A percentile compares a stretch with the other conserved stretches of the same genome.
phyloP scores from a whole-genome alignment of 176 grass and related monocot genomes.

The Oryza officinalis region DNA sequence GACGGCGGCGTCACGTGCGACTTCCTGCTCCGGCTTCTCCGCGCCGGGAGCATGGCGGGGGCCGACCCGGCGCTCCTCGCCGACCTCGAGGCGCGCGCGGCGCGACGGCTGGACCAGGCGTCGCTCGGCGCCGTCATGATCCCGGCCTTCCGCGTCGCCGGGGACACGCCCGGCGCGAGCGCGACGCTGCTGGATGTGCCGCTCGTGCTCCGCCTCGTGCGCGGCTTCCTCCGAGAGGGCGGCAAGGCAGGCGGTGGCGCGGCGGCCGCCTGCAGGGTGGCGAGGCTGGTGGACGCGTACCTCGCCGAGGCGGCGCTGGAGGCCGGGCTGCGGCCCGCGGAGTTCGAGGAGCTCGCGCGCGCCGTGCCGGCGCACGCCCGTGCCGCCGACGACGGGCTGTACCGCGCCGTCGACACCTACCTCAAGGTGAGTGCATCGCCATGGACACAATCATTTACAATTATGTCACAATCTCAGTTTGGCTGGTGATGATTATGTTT shows the following conservation, averaged over 20 bases:
- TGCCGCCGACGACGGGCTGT: conserved; percentile 69
- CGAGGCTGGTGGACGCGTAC: conserved; percentile 80
- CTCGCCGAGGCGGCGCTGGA: conserved; percentile 80
- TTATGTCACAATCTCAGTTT: background rate
- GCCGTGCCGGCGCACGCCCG: conserved; percentile 66
- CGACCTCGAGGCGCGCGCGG: conserved; percentile 74
- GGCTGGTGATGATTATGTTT: background rate
- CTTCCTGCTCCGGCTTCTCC: conserved; percentile 68
- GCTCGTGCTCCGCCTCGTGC: conserved; percentile 69
- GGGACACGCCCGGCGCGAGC: background rate
- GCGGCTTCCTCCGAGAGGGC: conserved; percentile 41
- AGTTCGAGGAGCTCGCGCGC: conserved; percentile 76
- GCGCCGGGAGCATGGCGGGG: conserved; percentile 67
- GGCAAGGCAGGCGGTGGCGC: conserved; percentile 36
- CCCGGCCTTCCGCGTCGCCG: conserved; percentile 55
- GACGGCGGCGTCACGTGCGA: conserved; percentile 60
- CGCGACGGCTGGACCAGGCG: conserved; percentile 70
- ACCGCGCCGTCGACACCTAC: conserved; percentile 90
- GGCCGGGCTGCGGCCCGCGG: conserved; percentile 54
- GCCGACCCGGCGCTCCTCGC: conserved; percentile 53
- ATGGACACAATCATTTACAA: background rate
- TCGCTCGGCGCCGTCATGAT: conserved; percentile 78
- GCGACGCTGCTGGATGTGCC: conserved; percentile 74
- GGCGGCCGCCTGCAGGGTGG: conserved; percentile 63
- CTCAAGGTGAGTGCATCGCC: conserved; percentile 62